phyloP scores from a whole-genome alignment of 2,329 filamentous ascomycete species.

The Orbilia brochopaga region DNA sequence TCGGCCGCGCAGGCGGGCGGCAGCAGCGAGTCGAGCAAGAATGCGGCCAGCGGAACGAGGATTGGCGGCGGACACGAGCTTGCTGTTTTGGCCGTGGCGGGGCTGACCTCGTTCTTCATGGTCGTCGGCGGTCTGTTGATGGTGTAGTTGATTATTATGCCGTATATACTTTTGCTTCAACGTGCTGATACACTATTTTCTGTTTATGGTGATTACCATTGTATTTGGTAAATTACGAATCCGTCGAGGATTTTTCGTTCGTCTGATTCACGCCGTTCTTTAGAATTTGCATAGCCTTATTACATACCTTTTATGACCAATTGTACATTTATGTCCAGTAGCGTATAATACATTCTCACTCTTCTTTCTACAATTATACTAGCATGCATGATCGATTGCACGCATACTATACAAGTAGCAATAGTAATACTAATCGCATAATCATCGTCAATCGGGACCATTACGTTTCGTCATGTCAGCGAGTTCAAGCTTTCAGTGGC shows the following conservation, averaged over 20 bases:
- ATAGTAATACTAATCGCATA: too few relatives aligned
- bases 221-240: slow-evolving; percentile 2
- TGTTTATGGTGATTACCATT: background rate
- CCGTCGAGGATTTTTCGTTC: background rate
- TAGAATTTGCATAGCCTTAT: slow-evolving; percentile 4
- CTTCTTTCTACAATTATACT: too few relatives aligned
- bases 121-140: slow-evolving; percentile 34
- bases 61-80: slow-evolving; percentile 17
- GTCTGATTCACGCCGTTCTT: slow-evolving; percentile 2
- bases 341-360: slow-evolving; percentile 1
- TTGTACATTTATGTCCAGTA: slow-evolving; percentile 16
- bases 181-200: too few relatives aligned
- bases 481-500: too few relatives aligned
- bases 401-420: too few relatives aligned
- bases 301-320: background rate
- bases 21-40: slow-evolving; percentile 30
- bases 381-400: too few relatives aligned
- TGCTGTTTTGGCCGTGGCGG: slow-evolving; percentile 19
- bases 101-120: slow-evolving; percentile 22
- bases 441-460: too few relatives aligned
- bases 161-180: too few relatives aligned
- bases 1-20: slow-evolving; percentile 5
- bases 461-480: too few relatives aligned
- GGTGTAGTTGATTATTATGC: slow-evolving; percentile 15
- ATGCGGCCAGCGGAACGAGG: slow-evolving; percentile 29